Conservation (phyloP, 352 stramenopile species). For the Globisporangium splendens region DNA sequence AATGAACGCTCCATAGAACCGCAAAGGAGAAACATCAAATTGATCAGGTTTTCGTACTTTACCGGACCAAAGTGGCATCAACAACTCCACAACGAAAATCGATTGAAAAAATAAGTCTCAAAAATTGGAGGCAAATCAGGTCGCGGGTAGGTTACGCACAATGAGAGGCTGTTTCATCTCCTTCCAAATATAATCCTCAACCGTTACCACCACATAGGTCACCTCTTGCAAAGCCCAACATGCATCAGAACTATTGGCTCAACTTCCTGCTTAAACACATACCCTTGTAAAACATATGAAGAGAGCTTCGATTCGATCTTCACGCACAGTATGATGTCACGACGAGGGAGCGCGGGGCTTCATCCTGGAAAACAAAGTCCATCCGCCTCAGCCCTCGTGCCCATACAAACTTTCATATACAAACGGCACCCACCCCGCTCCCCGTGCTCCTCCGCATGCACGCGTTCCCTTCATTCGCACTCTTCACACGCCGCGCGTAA, state of each 20-base stretch:
- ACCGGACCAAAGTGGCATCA: not conserved
- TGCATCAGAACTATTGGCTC: not conserved
- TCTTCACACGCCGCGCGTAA: not conserved
- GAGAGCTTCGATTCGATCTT: not conserved
- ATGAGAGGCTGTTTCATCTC: not conserved
- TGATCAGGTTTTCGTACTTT: not conserved
- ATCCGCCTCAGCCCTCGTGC: not conserved
- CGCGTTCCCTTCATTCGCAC: slow-evolving; percentile 5
- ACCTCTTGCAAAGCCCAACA: not conserved
- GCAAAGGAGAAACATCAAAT: not conserved
- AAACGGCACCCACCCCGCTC: not conserved
- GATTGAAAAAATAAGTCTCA: not conserved
- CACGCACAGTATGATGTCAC: not conserved
- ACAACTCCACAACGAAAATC: not conserved
- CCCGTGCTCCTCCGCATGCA: not conserved
- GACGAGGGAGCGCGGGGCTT: not conserved
- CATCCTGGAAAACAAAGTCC: not conserved
- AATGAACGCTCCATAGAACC: not conserved
- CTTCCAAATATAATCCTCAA: not conserved
- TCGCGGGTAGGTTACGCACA: not conserved
- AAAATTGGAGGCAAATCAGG: not conserved
- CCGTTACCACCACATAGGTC: not conserved
- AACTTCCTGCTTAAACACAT: not conserved
- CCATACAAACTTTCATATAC: slow-evolving; percentile 10
- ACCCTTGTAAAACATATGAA: not conserved